Evolutionary conservation across 495 filamentous ascomycete genomes (phyloP).

Genomic region (Amorphotheca resinae): DNA sequence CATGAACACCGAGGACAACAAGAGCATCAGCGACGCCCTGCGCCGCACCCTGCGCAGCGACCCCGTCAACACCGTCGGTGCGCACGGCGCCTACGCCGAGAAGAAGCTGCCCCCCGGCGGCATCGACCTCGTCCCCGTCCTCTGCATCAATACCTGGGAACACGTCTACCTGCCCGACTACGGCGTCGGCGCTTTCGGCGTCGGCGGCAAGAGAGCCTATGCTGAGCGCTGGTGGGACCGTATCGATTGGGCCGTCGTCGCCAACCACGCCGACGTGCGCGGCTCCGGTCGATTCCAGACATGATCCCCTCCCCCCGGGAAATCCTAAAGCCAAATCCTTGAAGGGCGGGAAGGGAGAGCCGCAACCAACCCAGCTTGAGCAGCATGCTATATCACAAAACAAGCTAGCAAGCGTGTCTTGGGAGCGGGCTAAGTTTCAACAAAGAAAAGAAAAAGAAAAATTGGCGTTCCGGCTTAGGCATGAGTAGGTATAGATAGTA

Average conservation of each 20-base stretch:
- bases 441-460: not conserved
- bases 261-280: conserved; percentile 9
- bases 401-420: no score
- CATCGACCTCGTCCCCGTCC: conserved; percentile 54
- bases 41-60: conserved; percentile 2
- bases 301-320: no score
- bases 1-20: conserved; percentile 48
- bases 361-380: no score
- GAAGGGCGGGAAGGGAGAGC: no score
- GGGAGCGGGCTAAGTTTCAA: not conserved
- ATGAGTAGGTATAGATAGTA: not conserved
- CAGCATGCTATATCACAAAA: no score
- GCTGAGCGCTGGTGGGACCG: conserved; percentile 73
- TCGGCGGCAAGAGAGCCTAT: conserved; percentile 59
- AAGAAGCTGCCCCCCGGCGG: conserved; percentile 49
- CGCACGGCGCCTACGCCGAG: conserved; percentile 24
- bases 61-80: conserved; percentile 39
- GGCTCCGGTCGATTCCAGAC: not conserved
- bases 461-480: no score
- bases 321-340: no score
- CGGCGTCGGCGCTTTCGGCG: conserved; percentile 36
- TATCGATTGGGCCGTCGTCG: conserved; percentile 77
- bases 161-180: conserved; percentile 85
- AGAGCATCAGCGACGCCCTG: conserved; percentile 8
- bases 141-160: conserved; percentile 95